Base-by-base conservation (phyloP, 176 grass and related monocot species). In the Phragmites australis region DNA sequence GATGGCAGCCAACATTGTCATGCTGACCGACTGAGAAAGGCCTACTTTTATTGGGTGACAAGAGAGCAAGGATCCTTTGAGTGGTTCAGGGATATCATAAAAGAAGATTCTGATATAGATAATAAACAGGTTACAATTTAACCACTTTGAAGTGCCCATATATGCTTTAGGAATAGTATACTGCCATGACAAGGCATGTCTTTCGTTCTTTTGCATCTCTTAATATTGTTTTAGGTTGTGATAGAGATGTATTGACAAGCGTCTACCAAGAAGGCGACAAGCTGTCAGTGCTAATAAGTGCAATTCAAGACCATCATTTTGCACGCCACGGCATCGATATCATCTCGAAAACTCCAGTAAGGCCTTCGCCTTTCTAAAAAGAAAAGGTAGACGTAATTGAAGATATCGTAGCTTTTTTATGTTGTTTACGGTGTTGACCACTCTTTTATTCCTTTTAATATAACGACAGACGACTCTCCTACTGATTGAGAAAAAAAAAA, bases 201-300 rank as follows among this genome's bases (percentile, higher is more conserved):
- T 44, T 69, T 6, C 12, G 2, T 45, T n/a, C 27, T 34, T 73
- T 46, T 67, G 29, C 19, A 40, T 21, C 29, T 59, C 15, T 53
- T 6, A 1, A 27, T 52, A 7, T 39, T 6, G 23, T 72, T 84
- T 31, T 41, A 94, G 88, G 86, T 85, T 16, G 39, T 86, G 77
- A 89, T 91, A 94, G 92, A 94, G 59, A 94, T 94, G 88, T 88
- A 94, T 83, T 94, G 6, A 94, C 92, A 15, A 94, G 88, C 54
- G 72, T 94, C 15, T 87, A 76, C 70, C 49, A 84, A 81, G 92
- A 91, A 87, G 92, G 92, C 1, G 86, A 94, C 76, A 94, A 89
- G 70, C 90, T 86, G 53, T 94, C 92, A 43, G 51, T 77, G 14
- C 83, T 94, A 42, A 83, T 91, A 65, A 90, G 86, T 6, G 86